These are phyloP conservation scores for Purpureocillium lavendulum DNA, from an alignment of 2,329 filamentous ascomycete species.

Conservation along the genomic window DNA sequence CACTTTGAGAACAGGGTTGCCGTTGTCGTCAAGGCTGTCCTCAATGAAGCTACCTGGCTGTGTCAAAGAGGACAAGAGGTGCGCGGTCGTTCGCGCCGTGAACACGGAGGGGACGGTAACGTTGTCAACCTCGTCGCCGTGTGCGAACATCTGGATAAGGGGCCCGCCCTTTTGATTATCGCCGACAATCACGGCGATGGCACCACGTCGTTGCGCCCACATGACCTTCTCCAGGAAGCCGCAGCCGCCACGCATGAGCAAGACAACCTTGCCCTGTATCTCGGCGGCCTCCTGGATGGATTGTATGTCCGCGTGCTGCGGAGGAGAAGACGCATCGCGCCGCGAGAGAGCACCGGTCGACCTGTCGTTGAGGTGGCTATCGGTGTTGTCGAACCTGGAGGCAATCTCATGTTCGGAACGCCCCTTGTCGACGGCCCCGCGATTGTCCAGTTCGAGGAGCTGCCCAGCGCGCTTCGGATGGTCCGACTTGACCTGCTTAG, in stretches of 20 bases:
- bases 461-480: constrained; percentile 10
- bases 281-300: constrained; percentile 86
- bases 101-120: constrained; percentile 91
- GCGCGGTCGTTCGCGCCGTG: constrained; percentile 89
- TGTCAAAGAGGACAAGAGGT: constrained; percentile 80
- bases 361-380: constrained; percentile 67
- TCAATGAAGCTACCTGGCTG: constrained; percentile 59
- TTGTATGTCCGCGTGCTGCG: constrained; percentile 79
- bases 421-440: constrained; percentile 9
- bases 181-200: constrained; percentile 83
- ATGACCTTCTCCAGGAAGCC: constrained; percentile 96
- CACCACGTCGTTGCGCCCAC: constrained; percentile 90
- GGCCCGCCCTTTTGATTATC: constrained; percentile 85
- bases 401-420: constrained; percentile 2
- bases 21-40: constrained; percentile 51
- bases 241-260: constrained; percentile 87
- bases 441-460: constrained; percentile 18
- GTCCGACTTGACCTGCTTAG: constrained; percentile 8
- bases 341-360: constrained; percentile 22
- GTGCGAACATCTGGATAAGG: constrained; percentile 96
- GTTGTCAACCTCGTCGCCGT: constrained; percentile 82
- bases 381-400: constrained; percentile 56
- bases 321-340: constrained; percentile 26
- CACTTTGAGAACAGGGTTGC: constrained; percentile 45
- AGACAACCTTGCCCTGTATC: constrained; percentile 85